Evolutionary conservation across 2,329 filamentous ascomycete species (phyloP).

Genomic region (Xylaria digitata): DNA sequence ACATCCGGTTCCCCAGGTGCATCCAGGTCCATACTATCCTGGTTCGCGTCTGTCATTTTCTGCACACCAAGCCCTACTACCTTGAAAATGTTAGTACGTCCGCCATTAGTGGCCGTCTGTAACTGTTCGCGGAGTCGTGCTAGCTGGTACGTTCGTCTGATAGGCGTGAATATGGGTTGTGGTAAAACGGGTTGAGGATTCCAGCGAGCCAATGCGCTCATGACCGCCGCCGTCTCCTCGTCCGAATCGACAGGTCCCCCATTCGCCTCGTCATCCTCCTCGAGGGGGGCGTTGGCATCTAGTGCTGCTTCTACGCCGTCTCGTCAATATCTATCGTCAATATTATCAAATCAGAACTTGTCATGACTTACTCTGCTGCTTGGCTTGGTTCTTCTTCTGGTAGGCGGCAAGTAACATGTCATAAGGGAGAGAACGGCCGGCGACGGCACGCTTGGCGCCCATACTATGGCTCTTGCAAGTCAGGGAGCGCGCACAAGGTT

Average conservation of each 20-base stretch:
- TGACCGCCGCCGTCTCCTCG: constrained; percentile 90
- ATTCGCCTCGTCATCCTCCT: constrained; percentile 85
- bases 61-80: constrained; percentile 68
- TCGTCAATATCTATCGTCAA: constrained; percentile 30
- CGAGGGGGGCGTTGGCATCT: constrained; percentile 90
- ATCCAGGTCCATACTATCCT: constrained; percentile 58
- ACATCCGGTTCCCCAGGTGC: constrained; percentile 69
- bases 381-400: constrained; percentile 98
- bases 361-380: constrained; percentile 83
- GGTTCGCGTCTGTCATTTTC: constrained; percentile 63
- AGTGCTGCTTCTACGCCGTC: constrained; percentile 80
- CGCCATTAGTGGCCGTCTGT: constrained; percentile 73
- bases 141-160: constrained; percentile 72
- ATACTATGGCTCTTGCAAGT: constrained; percentile 97
- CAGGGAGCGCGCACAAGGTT: constrained; percentile 85
- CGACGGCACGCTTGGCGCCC: constrained; percentile 90
- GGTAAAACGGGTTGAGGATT: constrained; percentile 81
- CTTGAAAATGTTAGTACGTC: constrained; percentile 73
- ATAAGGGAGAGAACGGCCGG: constrained; percentile 87
- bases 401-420: constrained; percentile 90
- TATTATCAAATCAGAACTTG: background rate
- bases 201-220: constrained; percentile 81
- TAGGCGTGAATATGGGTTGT: constrained; percentile 70
- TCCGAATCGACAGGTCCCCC: constrained; percentile 89
- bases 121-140: constrained; percentile 73